Evolutionary conservation across 2,329 filamentous ascomycete species (phyloP), one percentile per base, ranked within the genome.

Genomic region (Mycocentrospora acerina): DNA sequence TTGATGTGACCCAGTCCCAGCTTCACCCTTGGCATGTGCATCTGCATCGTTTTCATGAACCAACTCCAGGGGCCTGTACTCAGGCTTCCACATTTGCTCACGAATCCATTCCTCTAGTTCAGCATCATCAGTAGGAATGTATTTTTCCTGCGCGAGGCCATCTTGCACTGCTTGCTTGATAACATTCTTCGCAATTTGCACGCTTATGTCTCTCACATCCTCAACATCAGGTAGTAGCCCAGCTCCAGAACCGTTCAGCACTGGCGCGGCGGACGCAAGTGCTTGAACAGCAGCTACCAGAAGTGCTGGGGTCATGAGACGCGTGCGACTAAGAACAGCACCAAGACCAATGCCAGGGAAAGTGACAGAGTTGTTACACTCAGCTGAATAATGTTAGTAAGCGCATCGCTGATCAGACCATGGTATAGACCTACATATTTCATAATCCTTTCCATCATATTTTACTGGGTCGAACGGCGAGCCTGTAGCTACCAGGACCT

Each of bases 281-380:
- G 82, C 86, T 55, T 84, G 79, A 3, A 87, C 82, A 0, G 89
- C 90, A 1, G 86, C 86, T 0, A 94, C 86, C 10, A 95, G 80
- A 81, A 95, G 90, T 46, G 80, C 79, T 45, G 90, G 83, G 0
- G 85, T 86, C 18, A 95, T 68, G 1, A 82, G 74, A 10, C 71
- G 75, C 3, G 85, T 76, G 11, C 87, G 81, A 17, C 77, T 83
- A 1, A 95, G 77, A 0, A 95, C 79, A 7, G 80, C 80, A 9
- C 88, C 90, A 1, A 95, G 81, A 0, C 88, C 89, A 42, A 95
- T 91, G 0, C 88, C 88, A 0, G 89, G 89, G 65, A 94, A 95
- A 12, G 85, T 85, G 24, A 87, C 86, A 1, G 82, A 86, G 69
- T 95, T 95, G 70, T 95, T 95, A 70, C 90, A 95, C 66, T 95